Conservation (phyloP, 805 yeast genomes). For the Ogataea trehalophila region DNA sequence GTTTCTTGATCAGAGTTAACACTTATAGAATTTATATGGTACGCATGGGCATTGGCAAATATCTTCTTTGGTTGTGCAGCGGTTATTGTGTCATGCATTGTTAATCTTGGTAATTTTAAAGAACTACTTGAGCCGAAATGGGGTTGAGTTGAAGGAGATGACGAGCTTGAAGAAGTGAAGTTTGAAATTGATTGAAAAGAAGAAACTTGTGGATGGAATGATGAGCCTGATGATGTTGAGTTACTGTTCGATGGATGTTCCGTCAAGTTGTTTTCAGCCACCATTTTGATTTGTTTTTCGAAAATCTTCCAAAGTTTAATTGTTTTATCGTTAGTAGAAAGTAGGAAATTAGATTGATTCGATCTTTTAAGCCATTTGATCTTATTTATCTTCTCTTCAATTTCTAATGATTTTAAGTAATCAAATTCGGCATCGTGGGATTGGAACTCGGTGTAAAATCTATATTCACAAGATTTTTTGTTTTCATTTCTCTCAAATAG, state of each 20-base stretch:
- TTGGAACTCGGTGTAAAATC: slow-evolving; percentile 95
- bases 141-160: slow-evolving; percentile 3
- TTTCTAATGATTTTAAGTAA: slow-evolving; percentile 90
- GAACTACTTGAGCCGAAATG: slow-evolving; percentile 26
- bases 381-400: slow-evolving; percentile 96
- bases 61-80: slow-evolving; percentile 92
- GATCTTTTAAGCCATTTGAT: slow-evolving; percentile 92
- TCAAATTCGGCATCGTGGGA: slow-evolving; percentile 98
- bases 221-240: slow-evolving; percentile 4
- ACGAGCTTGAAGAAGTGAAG: slow-evolving; percentile 8
- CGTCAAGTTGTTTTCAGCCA: slow-evolving; percentile 80
- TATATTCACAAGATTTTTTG: slow-evolving; percentile 83
- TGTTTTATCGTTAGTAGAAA: slow-evolving; percentile 96
- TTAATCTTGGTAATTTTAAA: slow-evolving; percentile 78
- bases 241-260: slow-evolving; percentile 27
- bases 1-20: slow-evolving; percentile 96
- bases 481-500: slow-evolving; percentile 82
- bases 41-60: slow-evolving; percentile 95
- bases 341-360: slow-evolving; percentile 83
- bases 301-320: slow-evolving; percentile 95
- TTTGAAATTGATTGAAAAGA: slow-evolving; percentile 24
- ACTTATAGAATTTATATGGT: slow-evolving; percentile 93
- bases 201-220: slow-evolving; percentile 21
- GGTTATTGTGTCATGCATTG: slow-evolving; percentile 91
- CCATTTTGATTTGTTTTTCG: slow-evolving; percentile 88